Evolutionary conservation across 345 rosid genomes (phyloP).

Genomic region (Gossypium herbaceum): DNA sequence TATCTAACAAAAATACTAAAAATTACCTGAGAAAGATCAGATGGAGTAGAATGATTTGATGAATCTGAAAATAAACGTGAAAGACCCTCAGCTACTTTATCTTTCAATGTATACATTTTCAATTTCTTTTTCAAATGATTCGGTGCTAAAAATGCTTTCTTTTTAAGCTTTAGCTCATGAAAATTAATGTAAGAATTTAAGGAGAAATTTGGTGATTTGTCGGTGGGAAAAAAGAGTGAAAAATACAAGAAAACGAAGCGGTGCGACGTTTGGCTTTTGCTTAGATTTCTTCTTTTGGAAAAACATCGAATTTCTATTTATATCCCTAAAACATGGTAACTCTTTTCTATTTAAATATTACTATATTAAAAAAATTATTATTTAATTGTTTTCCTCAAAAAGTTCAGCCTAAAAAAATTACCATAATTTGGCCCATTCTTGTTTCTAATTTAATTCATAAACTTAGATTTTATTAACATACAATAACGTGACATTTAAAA

Average conservation of each 20-base stretch:
- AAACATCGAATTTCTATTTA: neutral
- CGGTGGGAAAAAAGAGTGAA: neutral
- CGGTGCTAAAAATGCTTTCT: neutral
- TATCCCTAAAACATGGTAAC: neutral
- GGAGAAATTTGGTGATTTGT: neutral
- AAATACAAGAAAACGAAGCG: neutral
- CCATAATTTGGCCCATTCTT: no score
- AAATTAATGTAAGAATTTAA: no score
- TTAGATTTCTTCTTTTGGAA: neutral
- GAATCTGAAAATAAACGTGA: conserved; percentile 68
- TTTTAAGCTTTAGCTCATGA: neutral
- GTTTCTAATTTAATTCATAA: no score
- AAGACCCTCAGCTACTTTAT: conserved; percentile 63
- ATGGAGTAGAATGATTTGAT: conserved; percentile 24
- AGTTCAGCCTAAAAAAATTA: no score
- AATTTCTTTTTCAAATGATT: neutral
- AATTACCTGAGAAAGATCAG: conserved; percentile 44
- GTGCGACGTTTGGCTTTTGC: conserved; percentile 2
- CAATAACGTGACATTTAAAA: no score
- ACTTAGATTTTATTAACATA: rapidly evolving
- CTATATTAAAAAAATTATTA: neutral
- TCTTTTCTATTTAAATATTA: neutral
- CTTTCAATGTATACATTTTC: conserved; percentile 59
- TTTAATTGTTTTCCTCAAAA: no score
- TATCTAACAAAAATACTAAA: neutral